These are phyloP conservation scores for Monilinia fructicola DNA, from an alignment of 2,329 filamentous ascomycete genomes.

Conservation along the genomic window DNA sequence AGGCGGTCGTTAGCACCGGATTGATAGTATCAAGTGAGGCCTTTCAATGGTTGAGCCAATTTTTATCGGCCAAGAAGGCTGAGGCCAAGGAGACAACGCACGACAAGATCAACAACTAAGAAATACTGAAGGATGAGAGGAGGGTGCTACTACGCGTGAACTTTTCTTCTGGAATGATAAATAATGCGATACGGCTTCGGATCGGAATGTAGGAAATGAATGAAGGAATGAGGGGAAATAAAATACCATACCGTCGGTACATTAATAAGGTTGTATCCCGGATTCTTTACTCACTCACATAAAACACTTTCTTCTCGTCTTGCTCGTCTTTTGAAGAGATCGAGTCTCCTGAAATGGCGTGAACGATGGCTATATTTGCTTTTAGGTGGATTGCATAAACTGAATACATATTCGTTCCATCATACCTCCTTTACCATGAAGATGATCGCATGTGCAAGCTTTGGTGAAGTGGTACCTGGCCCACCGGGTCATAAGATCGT, in stretches of 20 bases:
- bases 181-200: background rate
- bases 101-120: constrained; percentile 43
- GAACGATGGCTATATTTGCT: background rate
- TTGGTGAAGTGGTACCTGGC: background rate
- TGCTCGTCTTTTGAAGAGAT: background rate
- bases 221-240: background rate
- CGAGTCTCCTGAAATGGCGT: background rate
- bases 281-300: background rate
- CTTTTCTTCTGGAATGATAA: background rate
- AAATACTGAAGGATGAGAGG: background rate
- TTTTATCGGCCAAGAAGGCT: constrained; percentile 61
- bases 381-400: background rate
- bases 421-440: background rate
- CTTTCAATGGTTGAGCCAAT: constrained; percentile 58
- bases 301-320: background rate
- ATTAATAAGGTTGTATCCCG: constrained; percentile 6
- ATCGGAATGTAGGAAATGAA: constrained; percentile 9
- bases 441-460: background rate
- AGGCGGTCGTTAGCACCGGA: constrained; percentile 67
- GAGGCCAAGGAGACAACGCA: constrained; percentile 56
- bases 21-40: constrained; percentile 67
- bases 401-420: background rate
- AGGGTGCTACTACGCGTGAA: background rate
- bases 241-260: background rate
- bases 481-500: too few species aligned